Conservation (phyloP, 768 basidiomycete species). For the Cystobasidium onofrii region DNA sequence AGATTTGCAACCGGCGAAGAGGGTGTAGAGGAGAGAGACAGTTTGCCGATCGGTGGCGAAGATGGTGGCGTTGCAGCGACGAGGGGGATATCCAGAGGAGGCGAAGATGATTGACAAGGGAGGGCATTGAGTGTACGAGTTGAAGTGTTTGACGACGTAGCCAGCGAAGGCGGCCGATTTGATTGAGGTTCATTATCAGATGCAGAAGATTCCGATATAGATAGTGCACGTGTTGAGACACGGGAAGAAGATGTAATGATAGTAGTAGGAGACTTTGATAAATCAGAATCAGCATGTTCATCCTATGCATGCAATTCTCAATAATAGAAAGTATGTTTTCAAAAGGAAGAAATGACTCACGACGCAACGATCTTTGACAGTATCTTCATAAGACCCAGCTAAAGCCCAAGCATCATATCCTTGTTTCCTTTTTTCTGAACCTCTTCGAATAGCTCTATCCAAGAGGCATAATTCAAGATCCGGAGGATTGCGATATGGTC, state of each 20-base stretch:
- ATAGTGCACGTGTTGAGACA: neutral
- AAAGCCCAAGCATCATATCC: conserved; percentile 20
- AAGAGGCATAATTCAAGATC: neutral
- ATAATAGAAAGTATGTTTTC: too few species aligned
- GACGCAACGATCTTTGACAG: conserved; percentile 7
- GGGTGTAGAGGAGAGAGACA: neutral
- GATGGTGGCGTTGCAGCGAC: neutral
- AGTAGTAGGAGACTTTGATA: conserved; percentile 1
- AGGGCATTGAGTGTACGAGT: neutral
- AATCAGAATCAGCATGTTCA: conserved; percentile 17
- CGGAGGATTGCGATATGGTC: neutral
- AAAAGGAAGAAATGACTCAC: conserved; percentile 12
- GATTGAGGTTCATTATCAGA: neutral
- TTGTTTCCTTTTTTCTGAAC: neutral
- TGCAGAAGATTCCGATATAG: neutral
- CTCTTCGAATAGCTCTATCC: neutral
- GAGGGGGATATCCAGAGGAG: neutral
- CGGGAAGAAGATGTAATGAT: neutral
- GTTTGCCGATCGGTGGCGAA: conserved; percentile 11
- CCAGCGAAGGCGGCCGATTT: neutral
- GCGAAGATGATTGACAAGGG: neutral
- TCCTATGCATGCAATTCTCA: neutral
- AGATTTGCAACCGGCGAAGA: neutral
- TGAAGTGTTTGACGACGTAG: neutral
- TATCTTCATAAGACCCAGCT: conserved; percentile 8